Evolutionary conservation across 2,329 filamentous ascomycete genomes (phyloP).

Genomic region (Fusarium veterinarium): DNA sequence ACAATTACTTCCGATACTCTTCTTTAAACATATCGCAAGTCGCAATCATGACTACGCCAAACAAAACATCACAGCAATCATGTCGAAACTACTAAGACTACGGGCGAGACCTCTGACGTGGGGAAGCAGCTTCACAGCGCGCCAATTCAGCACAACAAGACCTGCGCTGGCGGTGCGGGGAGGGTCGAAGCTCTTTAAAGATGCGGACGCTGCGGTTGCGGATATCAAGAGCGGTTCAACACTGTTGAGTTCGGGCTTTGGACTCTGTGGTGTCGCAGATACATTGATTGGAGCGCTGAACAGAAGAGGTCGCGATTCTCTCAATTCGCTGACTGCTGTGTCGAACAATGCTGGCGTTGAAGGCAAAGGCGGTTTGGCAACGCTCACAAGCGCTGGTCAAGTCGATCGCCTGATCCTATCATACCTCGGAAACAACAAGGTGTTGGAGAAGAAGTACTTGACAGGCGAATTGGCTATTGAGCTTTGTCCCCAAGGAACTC

Average conservation of each 20-base stretch:
- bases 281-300: constrained; percentile 78
- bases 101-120: constrained; percentile 27
- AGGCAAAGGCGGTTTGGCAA: constrained; percentile 74
- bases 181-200: constrained; percentile 61
- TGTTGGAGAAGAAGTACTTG: constrained; percentile 78
- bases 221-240: constrained; percentile 78
- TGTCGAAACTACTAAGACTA: constrained; percentile 29
- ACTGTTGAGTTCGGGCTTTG: constrained; percentile 82
- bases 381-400: constrained; percentile 75
- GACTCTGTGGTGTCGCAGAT: constrained; percentile 82
- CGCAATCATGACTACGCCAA: constrained; percentile 8
- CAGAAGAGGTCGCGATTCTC: constrained; percentile 66
- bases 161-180: constrained; percentile 14
- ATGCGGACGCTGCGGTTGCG: constrained; percentile 75
- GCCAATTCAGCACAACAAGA: constrained; percentile 38
- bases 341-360: constrained; percentile 84
- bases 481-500: constrained; percentile 79
- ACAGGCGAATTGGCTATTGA: constrained; percentile 80
- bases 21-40: constrained; percentile 39
- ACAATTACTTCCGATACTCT: constrained; percentile 20
- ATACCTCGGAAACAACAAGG: constrained; percentile 82
- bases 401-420: constrained; percentile 78
- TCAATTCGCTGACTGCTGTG: constrained; percentile 78
- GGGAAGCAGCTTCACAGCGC: constrained; percentile 38
- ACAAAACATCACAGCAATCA: constrained; percentile 10